These are phyloP conservation scores for Cercospora citrullina DNA, from an alignment of 2,329 filamentous ascomycete genomes.

Conservation along the genomic window DNA sequence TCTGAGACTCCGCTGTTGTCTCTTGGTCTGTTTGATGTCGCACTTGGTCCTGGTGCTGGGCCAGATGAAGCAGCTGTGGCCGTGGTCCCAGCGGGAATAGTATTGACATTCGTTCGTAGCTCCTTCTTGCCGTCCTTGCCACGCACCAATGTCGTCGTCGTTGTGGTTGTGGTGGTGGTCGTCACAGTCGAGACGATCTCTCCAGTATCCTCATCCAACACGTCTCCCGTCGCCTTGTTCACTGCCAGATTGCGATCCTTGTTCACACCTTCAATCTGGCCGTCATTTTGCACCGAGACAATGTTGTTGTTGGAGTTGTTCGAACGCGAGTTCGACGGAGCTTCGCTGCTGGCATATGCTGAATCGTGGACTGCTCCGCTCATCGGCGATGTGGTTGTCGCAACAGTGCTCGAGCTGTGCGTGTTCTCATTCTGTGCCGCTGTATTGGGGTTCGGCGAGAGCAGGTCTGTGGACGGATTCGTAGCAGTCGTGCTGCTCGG, in stretches of 20 bases:
- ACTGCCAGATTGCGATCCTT: conserved; percentile 31
- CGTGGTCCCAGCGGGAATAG: conserved; percentile 14
- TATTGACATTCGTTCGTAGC: conserved; percentile 25
- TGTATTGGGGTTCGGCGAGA: conserved; percentile 12
- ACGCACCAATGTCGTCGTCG: conserved; percentile 28
- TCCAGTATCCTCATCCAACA: conserved; percentile 36
- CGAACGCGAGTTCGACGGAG: conserved; percentile 12
- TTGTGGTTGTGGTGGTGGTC: conserved; percentile 38
- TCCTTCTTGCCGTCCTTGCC: conserved; percentile 27
- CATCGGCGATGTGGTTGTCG: conserved; percentile 6
- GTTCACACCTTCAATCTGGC: conserved; percentile 32
- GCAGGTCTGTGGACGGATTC: conserved; percentile 11
- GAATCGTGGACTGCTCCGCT: conserved; percentile 24
- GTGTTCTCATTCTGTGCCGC: background rate
- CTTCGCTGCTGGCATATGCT: conserved; percentile 31
- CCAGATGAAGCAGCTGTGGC: conserved; percentile 9
- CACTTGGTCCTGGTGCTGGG: background rate
- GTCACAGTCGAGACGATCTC: conserved; percentile 36
- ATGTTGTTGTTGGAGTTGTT: conserved; percentile 22
- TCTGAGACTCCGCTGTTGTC: conserved; percentile 26
- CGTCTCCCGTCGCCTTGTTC: conserved; percentile 34
- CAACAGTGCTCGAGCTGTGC: conserved; percentile 6
- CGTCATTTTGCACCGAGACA: conserved; percentile 33
- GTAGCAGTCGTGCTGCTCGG: conserved; percentile 9
- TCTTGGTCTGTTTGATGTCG: background rate